Base-by-base conservation (phyloP, 108 stramenopile species). In the Nitzschia putrida region DNA sequence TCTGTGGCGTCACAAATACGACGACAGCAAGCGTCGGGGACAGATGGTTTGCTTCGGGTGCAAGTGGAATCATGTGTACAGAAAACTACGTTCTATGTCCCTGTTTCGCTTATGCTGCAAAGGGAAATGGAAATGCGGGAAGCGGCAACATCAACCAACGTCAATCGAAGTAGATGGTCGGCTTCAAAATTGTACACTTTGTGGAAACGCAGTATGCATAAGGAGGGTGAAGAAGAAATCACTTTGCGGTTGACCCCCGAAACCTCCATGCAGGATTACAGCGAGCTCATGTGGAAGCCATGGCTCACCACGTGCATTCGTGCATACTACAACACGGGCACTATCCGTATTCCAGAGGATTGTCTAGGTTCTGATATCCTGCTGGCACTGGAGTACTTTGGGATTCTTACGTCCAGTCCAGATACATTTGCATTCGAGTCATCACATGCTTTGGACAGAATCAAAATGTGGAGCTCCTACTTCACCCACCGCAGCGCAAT, bases 331-430 rank as follows among this genome's bases (percentile, higher is more conserved):
- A 72, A 65, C 9, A 71, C 61, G 13, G 82, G 82, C 3, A 69
- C 37, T 22, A 44, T 83, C 12, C 38, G 64, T 12, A 64, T 83
- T 21, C 76, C 82, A 13, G 76, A 76, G 50, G 67, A 73, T 8
- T 80, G 78, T 54, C 10, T 20, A n/a, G 82, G 82, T 6, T 53
- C 53, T n/a, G 82, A 83, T 41, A 53, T 80, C 22, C 45, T 84
- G 72, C 8, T 80, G 16, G 76, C 80, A 6, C 63, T 84, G 38
- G 77, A 84, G 57, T 84, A 80, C 53, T 80, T 84, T 70, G 79
- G 78, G 20, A 84, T 84, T 42, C 40, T 84, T 16, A 76, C 68
- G 13, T 67, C 77, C 43, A 40, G 58, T 45, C 66, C 83, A 0
- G 61, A 74, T 22, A 49, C 73, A 12, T 66, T 84, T 53, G 75